Conservation (phyloP, 306 rosid species). For the Aeschynomene evenia region DNA sequence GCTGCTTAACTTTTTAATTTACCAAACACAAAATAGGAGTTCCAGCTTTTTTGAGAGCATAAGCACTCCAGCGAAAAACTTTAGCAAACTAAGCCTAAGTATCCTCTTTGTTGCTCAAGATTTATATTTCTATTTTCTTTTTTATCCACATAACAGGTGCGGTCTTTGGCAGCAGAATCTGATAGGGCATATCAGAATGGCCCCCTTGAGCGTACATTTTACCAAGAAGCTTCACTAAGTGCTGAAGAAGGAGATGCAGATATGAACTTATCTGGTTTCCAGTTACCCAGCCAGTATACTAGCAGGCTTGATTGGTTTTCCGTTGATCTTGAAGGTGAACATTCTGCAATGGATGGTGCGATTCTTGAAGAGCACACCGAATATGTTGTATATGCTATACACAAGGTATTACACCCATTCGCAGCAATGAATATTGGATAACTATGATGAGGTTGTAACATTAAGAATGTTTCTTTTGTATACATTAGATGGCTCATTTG, state of each 20-base stretch:
- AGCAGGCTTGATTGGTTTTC: constrained; percentile 91
- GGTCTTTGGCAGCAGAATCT: constrained; percentile 95
- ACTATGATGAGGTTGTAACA: constrained; percentile 21
- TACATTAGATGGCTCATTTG: not conserved
- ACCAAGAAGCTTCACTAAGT: constrained; percentile 65
- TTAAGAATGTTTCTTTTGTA: constrained; percentile 16
- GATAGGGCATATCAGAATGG: constrained; percentile 90
- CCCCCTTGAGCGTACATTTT: constrained; percentile 72
- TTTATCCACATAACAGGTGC: constrained; percentile 53
- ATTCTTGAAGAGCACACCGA: constrained; percentile 87
- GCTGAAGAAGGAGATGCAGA: constrained; percentile 60
- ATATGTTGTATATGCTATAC: constrained; percentile 84
- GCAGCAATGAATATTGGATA: constrained; percentile 23
- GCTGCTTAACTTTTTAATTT: too few species aligned
- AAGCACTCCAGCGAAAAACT: too few species aligned
- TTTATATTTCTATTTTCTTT: constrained; percentile 25
- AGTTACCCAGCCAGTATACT: constrained; percentile 60
- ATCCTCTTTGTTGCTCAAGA: constrained; percentile 1
- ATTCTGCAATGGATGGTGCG: constrained; percentile 98
- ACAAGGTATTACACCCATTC: constrained; percentile 62
- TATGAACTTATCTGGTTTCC: constrained; percentile 41
- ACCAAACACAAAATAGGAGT: too few species aligned
- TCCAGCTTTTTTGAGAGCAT: too few species aligned
- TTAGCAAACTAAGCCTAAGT: too few species aligned
- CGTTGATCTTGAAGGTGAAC: constrained; percentile 97